phyloP scores from a whole-genome alignment of 1,139 yeast species.

The Geotrichum candidum region DNA sequence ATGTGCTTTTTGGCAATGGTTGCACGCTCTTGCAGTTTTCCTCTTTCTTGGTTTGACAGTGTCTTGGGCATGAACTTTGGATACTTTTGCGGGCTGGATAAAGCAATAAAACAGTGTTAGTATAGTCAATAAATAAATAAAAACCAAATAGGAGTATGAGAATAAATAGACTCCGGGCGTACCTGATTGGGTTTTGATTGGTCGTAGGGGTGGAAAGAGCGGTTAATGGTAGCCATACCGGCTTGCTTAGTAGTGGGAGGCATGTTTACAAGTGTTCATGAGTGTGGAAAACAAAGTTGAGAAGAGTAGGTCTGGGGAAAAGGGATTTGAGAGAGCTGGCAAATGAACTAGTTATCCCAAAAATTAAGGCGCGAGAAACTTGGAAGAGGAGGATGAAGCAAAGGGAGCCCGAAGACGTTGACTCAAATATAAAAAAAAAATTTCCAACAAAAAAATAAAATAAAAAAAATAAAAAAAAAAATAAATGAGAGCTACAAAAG shows the following conservation, averaged over 20 bases:
- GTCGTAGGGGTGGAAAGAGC: conserved; percentile 4
- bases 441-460: neutral
- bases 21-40: conserved; percentile 80
- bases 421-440: neutral
- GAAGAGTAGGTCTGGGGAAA: neutral
- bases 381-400: neutral
- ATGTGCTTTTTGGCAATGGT: conserved; percentile 83
- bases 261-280: neutral
- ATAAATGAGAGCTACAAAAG: neutral
- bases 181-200: neutral
- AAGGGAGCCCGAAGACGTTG: neutral
- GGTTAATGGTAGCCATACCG: conserved; percentile 7
- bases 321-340: neutral
- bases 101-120: neutral
- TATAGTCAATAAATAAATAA: neutral
- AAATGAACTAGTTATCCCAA: neutral
- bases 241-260: conserved; percentile 3
- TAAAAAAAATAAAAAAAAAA: neutral
- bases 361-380: neutral
- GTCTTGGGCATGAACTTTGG: neutral
- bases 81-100: neutral
- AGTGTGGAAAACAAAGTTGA: neutral
- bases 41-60: conserved; percentile 21
- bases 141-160: neutral
- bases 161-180: neutral